Conservation (phyloP, 768 basidiomycete genomes). For the Boletus sensibilis region DNA sequence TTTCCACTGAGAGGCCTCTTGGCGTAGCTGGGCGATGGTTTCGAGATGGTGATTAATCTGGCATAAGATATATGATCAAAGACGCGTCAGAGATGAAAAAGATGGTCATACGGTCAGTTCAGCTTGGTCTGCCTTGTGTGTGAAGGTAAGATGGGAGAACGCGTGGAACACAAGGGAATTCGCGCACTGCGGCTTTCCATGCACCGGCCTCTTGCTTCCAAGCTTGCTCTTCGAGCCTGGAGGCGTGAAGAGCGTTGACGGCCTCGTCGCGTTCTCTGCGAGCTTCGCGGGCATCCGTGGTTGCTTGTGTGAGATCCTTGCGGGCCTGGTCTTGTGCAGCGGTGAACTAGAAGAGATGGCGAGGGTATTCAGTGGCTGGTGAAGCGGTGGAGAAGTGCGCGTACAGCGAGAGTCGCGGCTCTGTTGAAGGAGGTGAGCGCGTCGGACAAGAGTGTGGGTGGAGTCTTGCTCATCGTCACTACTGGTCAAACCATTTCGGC, state of each 20-base stretch:
- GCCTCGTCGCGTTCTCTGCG: constrained; percentile 51
- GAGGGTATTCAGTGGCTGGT: background rate
- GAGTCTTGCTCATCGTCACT: constrained; percentile 31
- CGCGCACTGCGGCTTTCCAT: constrained; percentile 51
- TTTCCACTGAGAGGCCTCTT: constrained; percentile 72
- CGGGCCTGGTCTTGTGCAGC: constrained; percentile 56
- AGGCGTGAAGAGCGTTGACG: constrained; percentile 44
- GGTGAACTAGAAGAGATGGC: constrained; percentile 41
- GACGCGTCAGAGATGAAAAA: background rate
- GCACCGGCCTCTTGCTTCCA: constrained; percentile 44
- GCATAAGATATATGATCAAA: background rate
- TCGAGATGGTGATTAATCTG: constrained; percentile 61
- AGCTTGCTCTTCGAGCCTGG: constrained; percentile 45
- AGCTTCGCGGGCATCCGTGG: constrained; percentile 46
- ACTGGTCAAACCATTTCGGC: constrained; percentile 22
- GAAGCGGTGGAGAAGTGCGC: constrained; percentile 8
- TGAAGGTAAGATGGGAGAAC: constrained; percentile 8
- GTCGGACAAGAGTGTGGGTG: constrained; percentile 40
- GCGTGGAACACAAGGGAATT: constrained; percentile 4
- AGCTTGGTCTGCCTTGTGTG: constrained; percentile 49
- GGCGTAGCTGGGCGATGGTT: constrained; percentile 57
- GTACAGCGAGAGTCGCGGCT: constrained; percentile 41
- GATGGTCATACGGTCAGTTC: constrained; percentile 49
- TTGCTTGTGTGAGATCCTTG: constrained; percentile 49
- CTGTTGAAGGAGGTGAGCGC: constrained; percentile 42